Evolutionary conservation across 768 basidiomycete genomes (phyloP).

Genomic region (Leccinum arenicola): DNA sequence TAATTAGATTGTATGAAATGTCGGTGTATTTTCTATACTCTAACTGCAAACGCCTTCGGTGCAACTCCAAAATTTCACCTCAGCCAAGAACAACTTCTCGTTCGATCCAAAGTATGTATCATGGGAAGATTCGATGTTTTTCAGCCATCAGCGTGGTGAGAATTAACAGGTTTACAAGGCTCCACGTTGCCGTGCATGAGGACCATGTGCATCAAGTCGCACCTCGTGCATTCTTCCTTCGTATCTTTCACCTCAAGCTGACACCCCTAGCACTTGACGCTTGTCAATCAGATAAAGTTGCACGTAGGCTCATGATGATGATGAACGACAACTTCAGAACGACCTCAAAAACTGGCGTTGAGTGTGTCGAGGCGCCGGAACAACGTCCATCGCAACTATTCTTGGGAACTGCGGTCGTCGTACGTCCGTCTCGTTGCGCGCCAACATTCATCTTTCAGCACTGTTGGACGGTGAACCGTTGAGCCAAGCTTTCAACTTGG

Average conservation of each 20-base stretch:
- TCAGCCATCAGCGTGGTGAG: not conserved
- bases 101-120: not conserved
- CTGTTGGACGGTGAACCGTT: not conserved
- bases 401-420: not conserved
- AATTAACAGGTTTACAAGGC: too few relatives aligned
- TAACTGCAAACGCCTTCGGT: not conserved
- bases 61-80: too few relatives aligned
- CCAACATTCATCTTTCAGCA: constrained; percentile 7
- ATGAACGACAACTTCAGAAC: not conserved
- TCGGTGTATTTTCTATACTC: not conserved
- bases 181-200: not conserved
- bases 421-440: constrained; percentile 31
- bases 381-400: not conserved
- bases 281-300: not conserved
- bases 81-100: not conserved
- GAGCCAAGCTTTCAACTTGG: too few relatives aligned
- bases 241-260: not conserved
- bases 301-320: not conserved
- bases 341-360: not conserved
- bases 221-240: not conserved
- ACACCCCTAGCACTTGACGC: not conserved
- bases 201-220: too few relatives aligned
- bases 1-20: not conserved
- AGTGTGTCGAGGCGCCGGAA: not conserved
- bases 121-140: not conserved